Conservation (phyloP, 805 yeast genomes). For the baker's yeast (Saccharomyces cerevisiae) region DNA sequence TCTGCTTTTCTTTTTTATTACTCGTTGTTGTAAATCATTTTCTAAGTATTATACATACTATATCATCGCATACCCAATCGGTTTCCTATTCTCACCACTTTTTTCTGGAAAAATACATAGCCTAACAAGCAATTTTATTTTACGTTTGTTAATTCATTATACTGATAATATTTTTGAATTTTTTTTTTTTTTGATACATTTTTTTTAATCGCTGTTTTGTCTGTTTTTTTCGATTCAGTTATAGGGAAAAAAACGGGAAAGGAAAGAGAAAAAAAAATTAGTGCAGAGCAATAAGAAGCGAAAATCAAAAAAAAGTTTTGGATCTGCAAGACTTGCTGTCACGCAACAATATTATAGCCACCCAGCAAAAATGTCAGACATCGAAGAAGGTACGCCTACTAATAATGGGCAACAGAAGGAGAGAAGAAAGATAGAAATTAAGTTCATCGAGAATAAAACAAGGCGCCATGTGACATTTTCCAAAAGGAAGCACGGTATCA, state of each 20-base stretch:
- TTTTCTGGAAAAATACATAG: neutral
- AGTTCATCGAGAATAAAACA: slow-evolving; percentile 94
- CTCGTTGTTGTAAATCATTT: neutral
- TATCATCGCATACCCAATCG: neutral
- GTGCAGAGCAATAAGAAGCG: neutral
- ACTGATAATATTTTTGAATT: neutral
- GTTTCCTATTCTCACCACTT: neutral
- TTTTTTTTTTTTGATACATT: neutral
- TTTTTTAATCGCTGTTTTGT: neutral
- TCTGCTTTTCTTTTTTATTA: neutral
- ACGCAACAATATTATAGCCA: neutral
- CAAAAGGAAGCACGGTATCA: slow-evolving; percentile 96
- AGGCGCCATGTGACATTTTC: slow-evolving; percentile 97
- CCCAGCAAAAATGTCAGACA: neutral
- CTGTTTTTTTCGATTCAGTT: neutral
- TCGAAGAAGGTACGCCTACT: neutral
- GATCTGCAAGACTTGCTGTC: neutral
- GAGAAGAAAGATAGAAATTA: slow-evolving; percentile 89
- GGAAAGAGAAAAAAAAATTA: neutral
- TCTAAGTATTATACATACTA: neutral
- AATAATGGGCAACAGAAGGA: slow-evolving; percentile 34
- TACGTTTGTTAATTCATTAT: neutral
- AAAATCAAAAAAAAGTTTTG: neutral
- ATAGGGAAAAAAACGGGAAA: neutral
- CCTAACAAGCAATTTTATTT: neutral